These are phyloP conservation scores for Hericium coralloides DNA, from an alignment of 768 basidiomycete genomes.

Conservation along the genomic window DNA sequence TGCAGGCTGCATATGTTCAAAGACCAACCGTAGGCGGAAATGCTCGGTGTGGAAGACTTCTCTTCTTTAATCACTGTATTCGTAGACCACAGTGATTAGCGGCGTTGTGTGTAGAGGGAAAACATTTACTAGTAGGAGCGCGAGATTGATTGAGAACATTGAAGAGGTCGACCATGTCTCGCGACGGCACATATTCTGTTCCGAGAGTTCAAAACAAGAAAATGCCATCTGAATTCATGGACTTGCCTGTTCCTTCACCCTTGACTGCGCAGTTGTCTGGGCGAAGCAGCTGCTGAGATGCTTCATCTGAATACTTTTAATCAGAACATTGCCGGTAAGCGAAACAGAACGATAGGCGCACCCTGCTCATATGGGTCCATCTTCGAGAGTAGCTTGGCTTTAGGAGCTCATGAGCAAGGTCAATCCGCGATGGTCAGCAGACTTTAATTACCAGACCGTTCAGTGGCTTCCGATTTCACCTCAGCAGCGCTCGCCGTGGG, in stretches of 20 bases:
- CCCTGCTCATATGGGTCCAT: neutral
- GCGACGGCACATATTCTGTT: neutral
- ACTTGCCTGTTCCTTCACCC: neutral
- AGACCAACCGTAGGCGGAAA: too few species aligned
- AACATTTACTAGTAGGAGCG: neutral
- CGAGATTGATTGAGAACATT: neutral
- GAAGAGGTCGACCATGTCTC: neutral
- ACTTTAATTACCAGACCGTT: neutral
- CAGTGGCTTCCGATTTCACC: neutral
- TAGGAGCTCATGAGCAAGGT: neutral
- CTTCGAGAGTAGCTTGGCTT: neutral
- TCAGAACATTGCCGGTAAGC: too few species aligned
- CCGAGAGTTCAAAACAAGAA: neutral
- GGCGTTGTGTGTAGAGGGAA: neutral
- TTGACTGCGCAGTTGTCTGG: neutral
- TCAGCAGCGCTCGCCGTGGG: too few species aligned
- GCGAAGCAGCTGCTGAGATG: neutral
- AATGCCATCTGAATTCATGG: neutral
- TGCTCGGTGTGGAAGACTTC: neutral
- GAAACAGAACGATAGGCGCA: neutral
- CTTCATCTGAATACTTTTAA: neutral
- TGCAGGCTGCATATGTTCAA: too few species aligned
- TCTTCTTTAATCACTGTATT: neutral
- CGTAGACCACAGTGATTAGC: neutral
- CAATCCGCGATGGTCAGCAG: neutral